Evolutionary conservation across 208 protist species (phyloP).

Genomic region (Crithidia bombi): DNA sequence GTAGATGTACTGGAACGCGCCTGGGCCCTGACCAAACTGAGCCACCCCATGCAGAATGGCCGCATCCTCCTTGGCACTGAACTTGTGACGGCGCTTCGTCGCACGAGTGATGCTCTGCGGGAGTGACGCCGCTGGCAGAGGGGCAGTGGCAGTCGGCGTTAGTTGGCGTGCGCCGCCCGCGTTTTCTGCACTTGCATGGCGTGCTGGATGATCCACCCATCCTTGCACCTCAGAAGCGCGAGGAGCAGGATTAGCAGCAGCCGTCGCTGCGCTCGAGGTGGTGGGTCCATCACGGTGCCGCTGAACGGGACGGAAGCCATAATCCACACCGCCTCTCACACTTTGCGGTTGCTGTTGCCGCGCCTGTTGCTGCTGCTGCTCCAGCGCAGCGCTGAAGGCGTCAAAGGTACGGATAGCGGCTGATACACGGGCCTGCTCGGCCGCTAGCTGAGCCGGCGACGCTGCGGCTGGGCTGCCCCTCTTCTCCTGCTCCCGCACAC

Average conservation of each 20-base stretch:
- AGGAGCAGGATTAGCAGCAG: too few species aligned
- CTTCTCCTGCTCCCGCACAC: too few species aligned
- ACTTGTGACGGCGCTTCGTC: constrained; percentile 45
- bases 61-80: constrained; percentile 68
- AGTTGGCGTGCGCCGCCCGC: too few species aligned
- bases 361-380: constrained; percentile 10
- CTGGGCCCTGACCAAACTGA: constrained; percentile 49
- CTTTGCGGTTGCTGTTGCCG: background rate
- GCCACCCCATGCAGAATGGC: constrained; percentile 82
- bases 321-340: background rate
- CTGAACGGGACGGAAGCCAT: background rate
- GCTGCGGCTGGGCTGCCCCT: background rate
- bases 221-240: too few species aligned
- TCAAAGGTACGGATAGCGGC: constrained; percentile 39
- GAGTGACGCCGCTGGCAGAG: background rate
- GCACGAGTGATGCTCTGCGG: background rate
- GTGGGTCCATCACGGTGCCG: background rate
- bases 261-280: background rate
- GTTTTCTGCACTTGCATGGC: too few species aligned
- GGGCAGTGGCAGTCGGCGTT: background rate
- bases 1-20: constrained; percentile 71
- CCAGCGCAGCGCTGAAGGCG: constrained; percentile 30
- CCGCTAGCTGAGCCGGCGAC: background rate
- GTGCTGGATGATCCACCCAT: too few species aligned
- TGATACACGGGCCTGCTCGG: constrained; percentile 32